Evolutionary conservation across 1,284 basidiomycete genomes (phyloP).

Genomic region (Inonotus obliquus): DNA sequence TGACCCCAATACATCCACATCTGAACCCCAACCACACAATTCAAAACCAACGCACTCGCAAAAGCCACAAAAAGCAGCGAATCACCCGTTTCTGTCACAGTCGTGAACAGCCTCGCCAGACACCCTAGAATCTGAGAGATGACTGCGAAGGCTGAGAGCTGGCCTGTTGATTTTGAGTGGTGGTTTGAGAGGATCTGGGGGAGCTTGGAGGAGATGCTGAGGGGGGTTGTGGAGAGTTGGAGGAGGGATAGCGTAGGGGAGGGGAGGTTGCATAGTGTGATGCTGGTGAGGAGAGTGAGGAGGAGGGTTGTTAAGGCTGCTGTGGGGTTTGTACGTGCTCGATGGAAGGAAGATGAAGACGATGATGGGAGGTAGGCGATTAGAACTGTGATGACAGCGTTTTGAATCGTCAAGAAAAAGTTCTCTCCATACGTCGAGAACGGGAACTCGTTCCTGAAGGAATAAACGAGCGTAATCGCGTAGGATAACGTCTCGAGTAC

Average conservation of each 20-base stretch:
- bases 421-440: slow-evolving; percentile 97
- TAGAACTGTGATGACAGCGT: slow-evolving; percentile 77
- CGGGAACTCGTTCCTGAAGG: slow-evolving; percentile 78
- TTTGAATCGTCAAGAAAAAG: slow-evolving; percentile 82
- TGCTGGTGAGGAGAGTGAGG: slow-evolving; percentile 36
- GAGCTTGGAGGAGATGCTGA: too few species aligned
- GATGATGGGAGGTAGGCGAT: slow-evolving; percentile 60
- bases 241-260: slow-evolving; percentile 52
- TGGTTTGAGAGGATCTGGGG: slow-evolving; percentile 77
- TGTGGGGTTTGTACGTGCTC: slow-evolving; percentile 26
- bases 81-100: slow-evolving; percentile 82
- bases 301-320: slow-evolving; percentile 36
- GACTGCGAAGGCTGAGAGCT: slow-evolving; percentile 87
- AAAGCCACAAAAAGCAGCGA: slow-evolving; percentile 76
- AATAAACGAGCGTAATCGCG: slow-evolving; percentile 84
- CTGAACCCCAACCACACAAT: slow-evolving; percentile 75
- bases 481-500: slow-evolving; percentile 84
- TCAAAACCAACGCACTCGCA: slow-evolving; percentile 72
- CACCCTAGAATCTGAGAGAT: slow-evolving; percentile 81
- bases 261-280: slow-evolving; percentile 50
- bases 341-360: slow-evolving; percentile 26
- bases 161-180: slow-evolving; percentile 73
- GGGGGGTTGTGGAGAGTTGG: slow-evolving; percentile 77
- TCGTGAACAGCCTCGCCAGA: slow-evolving; percentile 86
- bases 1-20: slow-evolving; percentile 80